These are phyloP conservation scores for Aspergillus pseudoglaucus DNA, from an alignment of 2,329 filamentous ascomycete genomes.

Conservation along the genomic window DNA sequence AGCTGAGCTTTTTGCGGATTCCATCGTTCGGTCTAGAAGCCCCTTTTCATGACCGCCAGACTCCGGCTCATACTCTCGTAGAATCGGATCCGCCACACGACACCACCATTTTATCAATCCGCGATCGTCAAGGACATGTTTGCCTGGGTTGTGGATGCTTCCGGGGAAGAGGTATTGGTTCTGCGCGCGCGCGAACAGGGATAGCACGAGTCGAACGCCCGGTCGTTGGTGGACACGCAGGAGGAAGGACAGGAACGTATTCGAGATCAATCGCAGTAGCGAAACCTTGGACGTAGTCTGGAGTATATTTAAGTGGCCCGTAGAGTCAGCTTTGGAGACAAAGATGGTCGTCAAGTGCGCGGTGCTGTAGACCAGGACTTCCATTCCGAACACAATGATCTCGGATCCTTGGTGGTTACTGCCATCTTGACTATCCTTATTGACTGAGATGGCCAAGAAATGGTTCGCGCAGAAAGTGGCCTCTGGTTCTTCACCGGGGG, in stretches of 20 bases:
- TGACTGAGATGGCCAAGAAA: conserved; percentile 58
- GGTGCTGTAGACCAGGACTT: conserved; percentile 82
- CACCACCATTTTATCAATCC: conserved; percentile 96
- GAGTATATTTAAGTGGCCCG: conserved; percentile 70
- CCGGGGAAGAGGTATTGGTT: conserved; percentile 92
- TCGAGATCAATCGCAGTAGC: conserved; percentile 61
- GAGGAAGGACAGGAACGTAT: conserved; percentile 69
- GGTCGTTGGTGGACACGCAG: conserved; percentile 59
- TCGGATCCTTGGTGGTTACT: conserved; percentile 28
- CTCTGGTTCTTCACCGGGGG: conserved; percentile 64
- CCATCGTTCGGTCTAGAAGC: conserved; percentile 19
- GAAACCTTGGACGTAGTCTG: conserved; percentile 58
- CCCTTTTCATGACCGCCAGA: conserved; percentile 30
- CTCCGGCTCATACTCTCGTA: conserved; percentile 45
- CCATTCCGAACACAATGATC: conserved; percentile 74
- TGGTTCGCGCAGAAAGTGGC: conserved; percentile 83
- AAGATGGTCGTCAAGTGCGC: conserved; percentile 78
- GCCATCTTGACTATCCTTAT: conserved; percentile 12
- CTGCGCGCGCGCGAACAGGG: conserved; percentile 86
- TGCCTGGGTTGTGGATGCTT: conserved; percentile 73
- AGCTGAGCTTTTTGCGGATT: conserved; percentile 36
- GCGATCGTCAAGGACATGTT: conserved; percentile 87
- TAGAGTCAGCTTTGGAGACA: conserved; percentile 94
- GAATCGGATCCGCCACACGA: conserved; percentile 69
- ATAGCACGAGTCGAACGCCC: conserved; percentile 67